Evolutionary conservation across 345 rosid genomes (phyloP), one percentile per base, ranked within the genome.

Genomic region (Capsella bursapastoris): DNA sequence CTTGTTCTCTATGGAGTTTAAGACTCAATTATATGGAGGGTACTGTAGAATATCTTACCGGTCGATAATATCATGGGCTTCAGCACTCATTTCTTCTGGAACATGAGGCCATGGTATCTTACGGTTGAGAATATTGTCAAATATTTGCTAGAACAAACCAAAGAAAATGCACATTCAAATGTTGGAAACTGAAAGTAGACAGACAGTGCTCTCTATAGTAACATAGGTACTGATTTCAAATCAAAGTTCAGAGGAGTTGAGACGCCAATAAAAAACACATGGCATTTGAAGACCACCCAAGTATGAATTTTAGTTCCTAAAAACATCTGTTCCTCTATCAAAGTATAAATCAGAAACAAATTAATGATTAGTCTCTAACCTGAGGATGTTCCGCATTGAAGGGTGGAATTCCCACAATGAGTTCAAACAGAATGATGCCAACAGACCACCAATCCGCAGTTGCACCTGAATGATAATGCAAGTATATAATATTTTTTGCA

Each of bases 371-470:
- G 52, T 77, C 38, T 65, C 78, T 78, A 6, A 78, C 81, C 81
- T 78, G 65, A 66, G 81, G 81, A 45, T 78, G 74, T 31, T 96
- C 99, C 1, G 99, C 99, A 80, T 90, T 96, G 74, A 96, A 96
- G 49, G 99, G 99, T 59, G 99, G 99, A 79, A 92, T 92, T 68
- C 99, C 99, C 64, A 96, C 96, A 72, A 96, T 87, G 80, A 92
- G 68, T 68, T 96, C 99, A 81, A 90, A 96, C 59, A 92, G 81
- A 83, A 96, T 84, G 83, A 96, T 83, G 44, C 98, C 99, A 68
- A 96, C 98, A 57, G 99, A 96, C 99, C 99, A 96, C 99, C 99
- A 96, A 88, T 96, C 99, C 5, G 99, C 99, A 66, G 95, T 88
- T 80, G 90, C 86, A 77, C 92, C 99, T 96, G 93, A 77, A 40